phyloP scores from a whole-genome alignment of 148 eudicot species.

The Heliosperma pusillum region DNA sequence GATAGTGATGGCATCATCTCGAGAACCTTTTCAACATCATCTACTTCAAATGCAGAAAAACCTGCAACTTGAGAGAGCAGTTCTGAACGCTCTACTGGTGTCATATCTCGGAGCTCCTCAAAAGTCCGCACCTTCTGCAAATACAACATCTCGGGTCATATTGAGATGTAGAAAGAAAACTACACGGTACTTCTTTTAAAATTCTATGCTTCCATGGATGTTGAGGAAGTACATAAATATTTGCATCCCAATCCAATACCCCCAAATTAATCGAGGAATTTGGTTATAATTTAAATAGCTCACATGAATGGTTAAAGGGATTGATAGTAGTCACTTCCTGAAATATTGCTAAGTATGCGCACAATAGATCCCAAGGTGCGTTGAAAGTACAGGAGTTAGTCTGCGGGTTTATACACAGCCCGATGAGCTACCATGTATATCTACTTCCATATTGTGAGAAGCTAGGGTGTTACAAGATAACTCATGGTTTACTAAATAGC shows the following conservation, averaged over 20 bases:
- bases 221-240: no score
- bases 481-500: background rate
- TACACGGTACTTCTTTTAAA: background rate
- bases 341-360: background rate
- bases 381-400: background rate
- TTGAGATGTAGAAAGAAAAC: slow-evolving; percentile 8
- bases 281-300: no score
- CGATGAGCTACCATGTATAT: background rate
- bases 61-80: slow-evolving; percentile 64
- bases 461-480: background rate
- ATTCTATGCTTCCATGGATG: no score
- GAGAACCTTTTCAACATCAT: slow-evolving; percentile 72
- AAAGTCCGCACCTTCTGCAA: slow-evolving; percentile 67
- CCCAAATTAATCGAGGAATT: no score
- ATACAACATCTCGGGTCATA: slow-evolving; percentile 13
- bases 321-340: background rate
- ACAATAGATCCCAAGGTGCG: background rate
- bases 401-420: background rate
- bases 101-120: slow-evolving; percentile 72
- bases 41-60: slow-evolving; percentile 53
- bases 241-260: no score
- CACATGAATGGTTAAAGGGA: no score
- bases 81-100: slow-evolving; percentile 53
- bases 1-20: slow-evolving; percentile 71
- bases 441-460: background rate